Conservation (phyloP, 1,284 basidiomycete species). For the Moesziomyces globuligerus region DNA sequence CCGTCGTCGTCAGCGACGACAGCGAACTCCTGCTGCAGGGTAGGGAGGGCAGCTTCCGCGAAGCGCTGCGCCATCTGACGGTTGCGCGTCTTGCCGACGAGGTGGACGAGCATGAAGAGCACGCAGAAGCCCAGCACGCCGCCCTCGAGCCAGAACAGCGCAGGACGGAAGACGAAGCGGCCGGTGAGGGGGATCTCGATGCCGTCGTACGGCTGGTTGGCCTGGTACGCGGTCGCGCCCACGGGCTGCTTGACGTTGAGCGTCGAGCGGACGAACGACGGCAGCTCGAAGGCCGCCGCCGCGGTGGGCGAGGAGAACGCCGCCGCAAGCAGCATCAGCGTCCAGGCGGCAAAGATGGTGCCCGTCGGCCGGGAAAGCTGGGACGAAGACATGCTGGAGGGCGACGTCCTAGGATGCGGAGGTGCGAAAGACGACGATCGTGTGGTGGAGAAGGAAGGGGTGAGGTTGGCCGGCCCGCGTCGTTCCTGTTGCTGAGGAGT, state of each 20-base stretch:
- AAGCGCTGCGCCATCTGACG: conserved; percentile 40
- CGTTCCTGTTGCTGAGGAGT: too few species aligned
- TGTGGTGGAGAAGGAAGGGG: too few species aligned
- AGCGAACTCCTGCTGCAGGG: conserved; percentile 53
- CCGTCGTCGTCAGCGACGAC: conserved; percentile 50
- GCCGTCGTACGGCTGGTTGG: conserved; percentile 43
- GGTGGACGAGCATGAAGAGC: conserved; percentile 53
- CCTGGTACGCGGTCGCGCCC: conserved; percentile 40
- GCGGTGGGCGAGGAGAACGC: conserved; percentile 3
- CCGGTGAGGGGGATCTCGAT: conserved; percentile 32
- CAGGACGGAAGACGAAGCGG: conserved; percentile 45
- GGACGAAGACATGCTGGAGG: conserved; percentile 13
- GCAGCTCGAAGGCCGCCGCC: conserved; percentile 36
- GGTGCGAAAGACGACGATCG: too few species aligned
- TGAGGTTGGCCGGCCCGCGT: neutral
- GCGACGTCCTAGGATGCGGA: neutral
- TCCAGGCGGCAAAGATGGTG: conserved; percentile 40
- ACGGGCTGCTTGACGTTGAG: conserved; percentile 22
- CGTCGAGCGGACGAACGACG: conserved; percentile 19
- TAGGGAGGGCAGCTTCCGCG: conserved; percentile 38
- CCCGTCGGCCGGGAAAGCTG: conserved; percentile 16
- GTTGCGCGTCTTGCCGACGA: conserved; percentile 53
- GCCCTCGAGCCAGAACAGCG: conserved; percentile 54
- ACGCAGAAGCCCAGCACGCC: conserved; percentile 41
- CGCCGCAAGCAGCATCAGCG: conserved; percentile 38